Conservation (phyloP, 2,329 filamentous ascomycete genomes). For the Colletotrichum navitas region DNA sequence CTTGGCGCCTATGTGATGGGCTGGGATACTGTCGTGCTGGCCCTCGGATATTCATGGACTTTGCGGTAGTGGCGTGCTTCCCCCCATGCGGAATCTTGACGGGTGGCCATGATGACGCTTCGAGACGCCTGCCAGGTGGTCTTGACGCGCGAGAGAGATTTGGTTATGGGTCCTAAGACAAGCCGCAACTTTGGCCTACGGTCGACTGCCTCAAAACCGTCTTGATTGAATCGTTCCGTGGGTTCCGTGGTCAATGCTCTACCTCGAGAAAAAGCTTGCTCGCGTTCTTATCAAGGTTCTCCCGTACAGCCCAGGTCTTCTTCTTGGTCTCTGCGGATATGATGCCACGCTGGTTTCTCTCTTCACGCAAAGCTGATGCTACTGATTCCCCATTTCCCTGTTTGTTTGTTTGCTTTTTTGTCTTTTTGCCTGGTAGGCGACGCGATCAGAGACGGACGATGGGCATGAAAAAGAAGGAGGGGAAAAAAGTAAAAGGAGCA, state of each 20-base stretch:
- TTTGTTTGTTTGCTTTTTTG: not conserved
- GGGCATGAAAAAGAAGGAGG: slow-evolving; percentile 1
- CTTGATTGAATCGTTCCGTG: slow-evolving; percentile 27
- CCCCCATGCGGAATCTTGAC: slow-evolving; percentile 14
- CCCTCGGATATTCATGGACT: slow-evolving; percentile 17
- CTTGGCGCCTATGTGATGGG: slow-evolving; percentile 32
- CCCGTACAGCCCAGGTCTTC: slow-evolving; percentile 20
- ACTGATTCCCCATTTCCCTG: slow-evolving; percentile 49
- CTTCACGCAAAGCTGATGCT: slow-evolving; percentile 23
- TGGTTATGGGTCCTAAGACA: slow-evolving; percentile 8
- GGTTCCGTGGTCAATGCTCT: slow-evolving; percentile 13
- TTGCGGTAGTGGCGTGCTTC: slow-evolving; percentile 1
- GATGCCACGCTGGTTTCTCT: slow-evolving; percentile 26
- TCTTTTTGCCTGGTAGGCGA: slow-evolving; percentile 11
- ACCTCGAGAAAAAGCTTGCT: slow-evolving; percentile 5
- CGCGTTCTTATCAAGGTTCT: slow-evolving; percentile 11
- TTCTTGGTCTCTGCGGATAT: slow-evolving; percentile 23
- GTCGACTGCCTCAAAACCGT: slow-evolving; percentile 46
- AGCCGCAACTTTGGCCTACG: not conserved
- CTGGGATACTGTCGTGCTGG: slow-evolving; percentile 17
- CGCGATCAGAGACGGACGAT: not conserved
- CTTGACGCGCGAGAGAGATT: slow-evolving; percentile 15
- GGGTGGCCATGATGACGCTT: slow-evolving; percentile 25
- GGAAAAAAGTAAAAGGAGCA: slow-evolving; percentile 6
- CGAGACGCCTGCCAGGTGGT: slow-evolving; percentile 16